Evolutionary conservation across 2,329 filamentous ascomycete genomes (phyloP).

Genomic region (Pseudogymnoascus sp.): DNA sequence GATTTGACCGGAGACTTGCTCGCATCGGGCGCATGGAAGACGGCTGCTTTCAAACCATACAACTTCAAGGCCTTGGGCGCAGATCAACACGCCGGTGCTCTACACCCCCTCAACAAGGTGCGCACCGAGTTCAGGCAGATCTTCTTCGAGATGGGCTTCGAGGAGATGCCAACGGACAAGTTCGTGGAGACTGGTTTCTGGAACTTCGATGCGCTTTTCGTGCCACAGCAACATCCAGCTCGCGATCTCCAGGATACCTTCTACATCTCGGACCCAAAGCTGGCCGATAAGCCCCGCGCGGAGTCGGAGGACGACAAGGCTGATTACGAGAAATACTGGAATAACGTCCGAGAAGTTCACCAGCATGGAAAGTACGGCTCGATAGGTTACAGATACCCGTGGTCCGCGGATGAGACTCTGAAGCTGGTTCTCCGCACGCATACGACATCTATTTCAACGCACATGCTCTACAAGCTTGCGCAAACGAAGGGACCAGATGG

Average conservation of each 20-base stretch:
- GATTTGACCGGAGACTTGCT: conserved; percentile 94
- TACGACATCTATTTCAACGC: conserved; percentile 85
- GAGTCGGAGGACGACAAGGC: conserved; percentile 45
- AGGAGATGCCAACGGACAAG: conserved; percentile 92
- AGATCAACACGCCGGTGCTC: conserved; percentile 51
- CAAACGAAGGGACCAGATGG: conserved; percentile 67
- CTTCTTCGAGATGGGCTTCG: conserved; percentile 98
- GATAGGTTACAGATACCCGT: conserved; percentile 93
- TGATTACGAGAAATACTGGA: conserved; percentile 79
- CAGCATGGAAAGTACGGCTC: conserved; percentile 88
- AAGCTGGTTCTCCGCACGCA: conserved; percentile 89
- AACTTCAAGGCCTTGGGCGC: conserved; percentile 62
- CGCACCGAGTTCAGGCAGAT: conserved; percentile 92
- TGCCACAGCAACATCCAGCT: conserved; percentile 94
- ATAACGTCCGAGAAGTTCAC: conserved; percentile 80
- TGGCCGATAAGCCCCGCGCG: conserved; percentile 59
- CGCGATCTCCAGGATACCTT: conserved; percentile 97
- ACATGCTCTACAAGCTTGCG: conserved; percentile 84
- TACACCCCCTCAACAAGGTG: conserved; percentile 81
- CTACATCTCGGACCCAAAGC: conserved; percentile 85
- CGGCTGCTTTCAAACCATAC: conserved; percentile 76
- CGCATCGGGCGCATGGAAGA: conserved; percentile 80
- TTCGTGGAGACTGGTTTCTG: conserved; percentile 97
- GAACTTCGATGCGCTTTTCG: conserved; percentile 97
- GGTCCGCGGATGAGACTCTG: conserved; percentile 77